These are phyloP conservation scores for Apiospora saccharicola DNA, from an alignment of 2,329 filamentous ascomycete species.

Conservation along the genomic window DNA sequence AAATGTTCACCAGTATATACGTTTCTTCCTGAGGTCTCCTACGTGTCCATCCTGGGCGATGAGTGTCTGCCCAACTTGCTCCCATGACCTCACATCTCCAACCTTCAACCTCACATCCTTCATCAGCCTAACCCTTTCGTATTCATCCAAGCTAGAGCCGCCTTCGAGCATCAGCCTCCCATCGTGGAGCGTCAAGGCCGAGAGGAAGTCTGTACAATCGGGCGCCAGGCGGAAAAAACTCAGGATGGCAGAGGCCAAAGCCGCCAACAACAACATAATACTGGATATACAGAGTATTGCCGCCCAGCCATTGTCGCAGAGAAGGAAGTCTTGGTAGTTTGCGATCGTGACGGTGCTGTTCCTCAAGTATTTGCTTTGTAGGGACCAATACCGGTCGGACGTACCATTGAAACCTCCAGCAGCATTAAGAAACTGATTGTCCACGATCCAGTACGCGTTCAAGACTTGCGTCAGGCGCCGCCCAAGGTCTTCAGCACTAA, in stretches of 20 bases:
- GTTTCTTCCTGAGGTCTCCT: background rate
- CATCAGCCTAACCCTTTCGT: background rate
- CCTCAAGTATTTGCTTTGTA: too few species aligned
- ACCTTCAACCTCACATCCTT: constrained; percentile 4
- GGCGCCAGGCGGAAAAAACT: constrained; percentile 1
- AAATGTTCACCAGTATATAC: background rate
- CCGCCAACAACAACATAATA: background rate
- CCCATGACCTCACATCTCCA: background rate
- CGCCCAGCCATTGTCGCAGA: background rate
- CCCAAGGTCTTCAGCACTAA: background rate
- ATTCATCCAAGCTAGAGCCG: background rate
- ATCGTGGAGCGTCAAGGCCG: background rate
- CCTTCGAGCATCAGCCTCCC: background rate
- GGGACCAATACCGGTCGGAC: background rate
- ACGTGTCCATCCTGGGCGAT: background rate
- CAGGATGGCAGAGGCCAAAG: background rate
- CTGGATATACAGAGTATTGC: background rate
- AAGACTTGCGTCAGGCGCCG: background rate
- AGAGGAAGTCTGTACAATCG: constrained; percentile 3
- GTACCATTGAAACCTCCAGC: background rate
- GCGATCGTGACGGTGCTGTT: background rate
- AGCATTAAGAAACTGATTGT: background rate
- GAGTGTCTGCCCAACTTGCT: background rate
- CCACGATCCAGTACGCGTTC: background rate
- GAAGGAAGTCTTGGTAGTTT: background rate